Base-by-base conservation (phyloP, 257 asterid species). In the Solanum arcanum region DNA sequence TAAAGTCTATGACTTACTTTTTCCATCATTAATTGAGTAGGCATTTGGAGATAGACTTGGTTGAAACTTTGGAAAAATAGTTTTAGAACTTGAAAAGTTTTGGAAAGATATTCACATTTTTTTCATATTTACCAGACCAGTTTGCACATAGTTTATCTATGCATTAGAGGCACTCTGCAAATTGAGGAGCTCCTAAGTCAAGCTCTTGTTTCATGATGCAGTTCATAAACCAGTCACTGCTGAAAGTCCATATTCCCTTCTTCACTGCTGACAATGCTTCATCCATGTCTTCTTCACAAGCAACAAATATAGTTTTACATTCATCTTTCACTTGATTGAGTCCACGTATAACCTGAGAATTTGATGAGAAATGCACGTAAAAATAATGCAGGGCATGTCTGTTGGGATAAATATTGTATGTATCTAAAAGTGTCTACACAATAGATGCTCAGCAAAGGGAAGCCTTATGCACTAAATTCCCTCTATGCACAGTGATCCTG, bases 191-290 rank as follows among this genome's bases (percentile, higher is more conserved):
- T 76, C 92, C 95, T 76, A 95, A 90, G 89, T 95, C 97, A 87
- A 95, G 95, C 85, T 94, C 93, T 93, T 96, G 99, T 91, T 87
- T 94, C 98, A 97, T 93, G 89, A 95, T 80, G 88, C 98, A 94
- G 88, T 89, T 92, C 98, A 95, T 94, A 31, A 97, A 90, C 99
- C 99, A 95, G 84, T 96, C 98, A 72, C 92, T 91, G 87, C 95
- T 90, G 88, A 94, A 96, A 83, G 98, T 94, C 90, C 87, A 85
- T 16, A 95, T 89, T 86, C 97, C 98, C 89, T 90, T 88, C 90
- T 92, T 91, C 33, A 92, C 94, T 12, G 97, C 98, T 86, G 90
- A 88, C 49, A 92, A 89, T 73, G 97, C 98, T 90, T 94, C 99
- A 82, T 92, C 95, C 93, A 89, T 92, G 89, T 95, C 98, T 91